A percentile compares a stretch with the other conserved stretches of the same genome.
Evolutionary conservation across 805 yeast species (phyloP).

Genomic region (Kluyveromyces starmeri): DNA sequence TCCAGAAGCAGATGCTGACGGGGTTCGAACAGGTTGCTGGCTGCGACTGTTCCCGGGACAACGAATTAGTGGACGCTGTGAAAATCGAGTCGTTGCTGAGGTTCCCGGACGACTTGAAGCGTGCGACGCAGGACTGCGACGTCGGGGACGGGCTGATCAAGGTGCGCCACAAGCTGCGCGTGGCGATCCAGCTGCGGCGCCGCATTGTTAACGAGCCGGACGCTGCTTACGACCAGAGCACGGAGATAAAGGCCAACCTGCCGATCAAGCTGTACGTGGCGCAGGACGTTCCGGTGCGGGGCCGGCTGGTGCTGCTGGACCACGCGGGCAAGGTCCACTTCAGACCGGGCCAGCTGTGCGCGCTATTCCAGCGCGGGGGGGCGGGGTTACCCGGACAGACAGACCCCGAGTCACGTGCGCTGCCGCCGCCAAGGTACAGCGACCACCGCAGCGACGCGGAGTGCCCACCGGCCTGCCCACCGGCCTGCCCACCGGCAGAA

Average conservation of each 20-base stretch:
- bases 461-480: too few species aligned
- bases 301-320: slow-evolving; percentile 32
- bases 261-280: slow-evolving; percentile 65
- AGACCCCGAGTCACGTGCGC: not conserved
- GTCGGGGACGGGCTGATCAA: slow-evolving; percentile 52
- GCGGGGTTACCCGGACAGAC: not conserved
- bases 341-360: slow-evolving; percentile 30
- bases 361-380: slow-evolving; percentile 16
- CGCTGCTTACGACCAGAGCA: slow-evolving; percentile 46
- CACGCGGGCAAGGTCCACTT: slow-evolving; percentile 35
- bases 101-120: slow-evolving; percentile 61
- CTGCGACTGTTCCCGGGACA: slow-evolving; percentile 28
- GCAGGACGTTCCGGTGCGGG: slow-evolving; percentile 61
- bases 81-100: slow-evolving; percentile 49
- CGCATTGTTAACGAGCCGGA: slow-evolving; percentile 5
- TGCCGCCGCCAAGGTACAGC: not conserved
- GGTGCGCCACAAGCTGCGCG: slow-evolving; percentile 74
- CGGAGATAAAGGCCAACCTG: slow-evolving; percentile 79
- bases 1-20: slow-evolving; percentile 42
- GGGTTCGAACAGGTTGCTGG: slow-evolving; percentile 37
- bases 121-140: slow-evolving; percentile 78
- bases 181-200: slow-evolving; percentile 51
- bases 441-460: too few species aligned
- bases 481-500: too few species aligned
- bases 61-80: slow-evolving; percentile 45